Conservation (phyloP, 805 yeast genomes). For the Deakozyma indianensis region DNA sequence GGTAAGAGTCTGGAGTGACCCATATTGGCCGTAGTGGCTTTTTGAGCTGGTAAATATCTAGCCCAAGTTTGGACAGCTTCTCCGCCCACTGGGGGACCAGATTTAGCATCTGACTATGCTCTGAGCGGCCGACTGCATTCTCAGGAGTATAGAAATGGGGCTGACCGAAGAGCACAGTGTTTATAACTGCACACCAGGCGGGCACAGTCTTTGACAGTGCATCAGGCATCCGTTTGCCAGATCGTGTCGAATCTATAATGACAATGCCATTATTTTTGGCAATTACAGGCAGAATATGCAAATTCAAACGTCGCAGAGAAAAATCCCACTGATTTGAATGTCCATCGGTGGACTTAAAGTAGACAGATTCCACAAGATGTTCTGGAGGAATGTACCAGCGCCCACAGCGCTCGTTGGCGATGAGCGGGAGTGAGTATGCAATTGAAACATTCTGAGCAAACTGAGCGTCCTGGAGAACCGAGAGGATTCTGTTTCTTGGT, state of each 20-base stretch:
- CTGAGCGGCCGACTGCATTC: conserved; percentile 41
- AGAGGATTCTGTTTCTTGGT: conserved; percentile 46
- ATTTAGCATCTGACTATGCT: conserved; percentile 34
- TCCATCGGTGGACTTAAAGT: conserved; percentile 88
- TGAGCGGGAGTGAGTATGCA: conserved; percentile 20
- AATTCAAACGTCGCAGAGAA: conserved; percentile 55
- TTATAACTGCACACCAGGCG: conserved; percentile 78
- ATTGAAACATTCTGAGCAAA: conserved; percentile 32
- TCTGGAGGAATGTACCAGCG: conserved; percentile 59
- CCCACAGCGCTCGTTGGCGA: conserved; percentile 79
- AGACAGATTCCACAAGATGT: conserved; percentile 32
- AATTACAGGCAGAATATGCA: conserved; percentile 48
- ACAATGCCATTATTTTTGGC: conserved; percentile 28
- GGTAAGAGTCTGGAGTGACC: conserved; percentile 41
- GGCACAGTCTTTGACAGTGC: conserved; percentile 79
- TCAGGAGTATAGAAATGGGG: conserved; percentile 33
- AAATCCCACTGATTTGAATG: conserved; percentile 74
- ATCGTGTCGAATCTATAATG: conserved; percentile 71
- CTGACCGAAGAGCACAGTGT: conserved; percentile 33
- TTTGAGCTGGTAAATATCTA: conserved; percentile 22
- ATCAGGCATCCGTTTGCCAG: conserved; percentile 79
- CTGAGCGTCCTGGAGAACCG: conserved; percentile 49
- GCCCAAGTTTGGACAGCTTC: conserved; percentile 26
- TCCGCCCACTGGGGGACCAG: conserved; percentile 35
- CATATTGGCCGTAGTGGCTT: conserved; percentile 54